phyloP scores from a whole-genome alignment of 805 yeast genomes.

The Naumovozyma dairenensis region DNA sequence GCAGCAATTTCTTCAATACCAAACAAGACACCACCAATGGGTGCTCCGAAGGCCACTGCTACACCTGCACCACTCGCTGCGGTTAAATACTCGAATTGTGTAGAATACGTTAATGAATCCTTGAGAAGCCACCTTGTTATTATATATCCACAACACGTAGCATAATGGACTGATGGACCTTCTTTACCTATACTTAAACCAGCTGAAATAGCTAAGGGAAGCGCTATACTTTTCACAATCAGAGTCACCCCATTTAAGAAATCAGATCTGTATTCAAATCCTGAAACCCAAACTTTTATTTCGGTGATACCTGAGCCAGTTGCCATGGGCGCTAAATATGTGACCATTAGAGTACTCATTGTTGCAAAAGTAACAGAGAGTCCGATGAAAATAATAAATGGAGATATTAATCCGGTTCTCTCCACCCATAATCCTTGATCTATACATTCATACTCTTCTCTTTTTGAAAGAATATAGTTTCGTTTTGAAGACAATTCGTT shows the following conservation, averaged over 20 bases:
- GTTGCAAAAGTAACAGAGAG: constrained; percentile 55
- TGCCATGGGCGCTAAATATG: constrained; percentile 71
- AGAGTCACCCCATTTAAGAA: constrained; percentile 70
- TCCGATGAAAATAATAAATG: constrained; percentile 49
- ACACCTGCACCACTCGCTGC: constrained; percentile 98
- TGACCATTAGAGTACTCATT: constrained; percentile 59
- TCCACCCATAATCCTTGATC: constrained; percentile 46
- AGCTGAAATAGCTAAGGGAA: constrained; percentile 87
- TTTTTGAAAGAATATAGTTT: constrained; percentile 8
- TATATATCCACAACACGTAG: constrained; percentile 90
- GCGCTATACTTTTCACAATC: constrained; percentile 61
- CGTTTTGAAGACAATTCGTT: not conserved
- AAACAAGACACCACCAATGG: constrained; percentile 92
- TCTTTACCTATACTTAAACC: constrained; percentile 94
- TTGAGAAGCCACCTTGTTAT: constrained; percentile 45
- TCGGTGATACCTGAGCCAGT: constrained; percentile 98
- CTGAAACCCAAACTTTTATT: constrained; percentile 87
- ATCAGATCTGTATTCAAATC: constrained; percentile 62
- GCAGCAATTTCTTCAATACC: constrained; percentile 75
- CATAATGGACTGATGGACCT: constrained; percentile 97
- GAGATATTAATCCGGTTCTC: constrained; percentile 42
- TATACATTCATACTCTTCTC: constrained; percentile 38
- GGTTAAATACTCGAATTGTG: constrained; percentile 40
- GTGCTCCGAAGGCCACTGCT: constrained; percentile 95
- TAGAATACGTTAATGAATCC: constrained; percentile 27